phyloP scores from a whole-genome alignment of 176 grass and related monocot genomes.

The Thalia dealbata region DNA sequence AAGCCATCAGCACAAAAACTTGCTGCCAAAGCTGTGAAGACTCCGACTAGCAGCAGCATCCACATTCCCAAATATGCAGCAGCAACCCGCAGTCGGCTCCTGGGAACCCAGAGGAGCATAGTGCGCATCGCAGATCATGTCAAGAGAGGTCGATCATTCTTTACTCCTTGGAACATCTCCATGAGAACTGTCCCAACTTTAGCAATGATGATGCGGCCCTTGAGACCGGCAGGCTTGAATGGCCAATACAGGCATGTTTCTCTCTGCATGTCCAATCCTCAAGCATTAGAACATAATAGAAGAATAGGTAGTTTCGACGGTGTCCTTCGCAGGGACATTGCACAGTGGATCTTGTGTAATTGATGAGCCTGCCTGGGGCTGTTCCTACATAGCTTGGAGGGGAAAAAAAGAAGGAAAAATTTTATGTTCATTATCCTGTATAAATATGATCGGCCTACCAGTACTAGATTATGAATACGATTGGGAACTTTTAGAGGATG shows the following conservation, averaged over 20 bases:
- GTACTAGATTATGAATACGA: no score
- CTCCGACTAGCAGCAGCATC: not conserved
- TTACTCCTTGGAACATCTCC: slow-evolving; percentile 1
- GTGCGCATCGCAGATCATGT: slow-evolving; percentile 4
- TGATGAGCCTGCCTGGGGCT: not conserved
- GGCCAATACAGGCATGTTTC: slow-evolving; percentile 15
- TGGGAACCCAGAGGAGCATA: not conserved
- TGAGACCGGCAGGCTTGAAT: slow-evolving; percentile 9
- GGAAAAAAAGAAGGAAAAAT: no score
- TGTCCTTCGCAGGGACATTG: slow-evolving; percentile 17
- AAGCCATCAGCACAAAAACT: not conserved
- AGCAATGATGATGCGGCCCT: slow-evolving; percentile 19
- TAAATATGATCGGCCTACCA: no score
- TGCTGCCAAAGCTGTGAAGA: not conserved
- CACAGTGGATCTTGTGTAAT: slow-evolving; percentile 15
- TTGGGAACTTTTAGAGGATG: no score
- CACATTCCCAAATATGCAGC: not conserved
- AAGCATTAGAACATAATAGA: not conserved
- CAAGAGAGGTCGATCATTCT: slow-evolving; percentile 13
- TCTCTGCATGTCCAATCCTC: not conserved
- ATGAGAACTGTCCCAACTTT: slow-evolving; percentile 13
- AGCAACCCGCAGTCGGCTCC: not conserved
- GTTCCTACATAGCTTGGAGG: not conserved
- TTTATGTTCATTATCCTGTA: no score
- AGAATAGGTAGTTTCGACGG: not conserved